Conservation (phyloP, 2,329 filamentous ascomycete genomes). For the Penicillium sp. region DNA sequence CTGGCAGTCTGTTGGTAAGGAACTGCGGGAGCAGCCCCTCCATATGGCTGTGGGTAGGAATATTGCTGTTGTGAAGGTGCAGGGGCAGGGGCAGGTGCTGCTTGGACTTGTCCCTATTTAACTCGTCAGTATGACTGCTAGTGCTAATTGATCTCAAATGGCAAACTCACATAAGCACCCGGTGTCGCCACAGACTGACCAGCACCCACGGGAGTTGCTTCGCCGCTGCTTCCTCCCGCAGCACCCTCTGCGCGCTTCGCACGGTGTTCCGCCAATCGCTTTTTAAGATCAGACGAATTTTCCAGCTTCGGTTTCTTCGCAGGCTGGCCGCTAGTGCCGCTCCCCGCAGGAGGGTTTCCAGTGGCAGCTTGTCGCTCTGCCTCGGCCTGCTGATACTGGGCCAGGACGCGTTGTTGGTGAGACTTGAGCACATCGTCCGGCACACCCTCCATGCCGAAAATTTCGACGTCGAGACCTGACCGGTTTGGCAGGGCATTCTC, state of each 20-base stretch:
- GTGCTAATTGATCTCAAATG: too few relatives aligned
- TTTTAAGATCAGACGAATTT: constrained; percentile 69
- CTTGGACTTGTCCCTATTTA: constrained; percentile 29
- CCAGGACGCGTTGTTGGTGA: constrained; percentile 79
- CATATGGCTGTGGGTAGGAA: constrained; percentile 40
- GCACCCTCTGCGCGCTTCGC: constrained; percentile 59
- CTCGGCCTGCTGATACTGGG: constrained; percentile 78
- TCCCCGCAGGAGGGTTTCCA: constrained; percentile 72
- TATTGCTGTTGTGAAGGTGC: constrained; percentile 29
- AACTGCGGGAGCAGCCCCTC: constrained; percentile 31
- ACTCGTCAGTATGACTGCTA: constrained; percentile 1
- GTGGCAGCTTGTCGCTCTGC: constrained; percentile 74
- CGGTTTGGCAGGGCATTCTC: constrained; percentile 89
- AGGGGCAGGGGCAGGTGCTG: constrained; percentile 25
- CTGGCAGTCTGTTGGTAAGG: constrained; percentile 42
- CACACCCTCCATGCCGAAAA: constrained; percentile 97
- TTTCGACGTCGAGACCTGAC: constrained; percentile 81
- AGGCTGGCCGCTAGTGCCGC: constrained; percentile 39
- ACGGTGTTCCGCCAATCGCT: constrained; percentile 70
- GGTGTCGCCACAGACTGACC: constrained; percentile 47
- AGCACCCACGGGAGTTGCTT: constrained; percentile 50
- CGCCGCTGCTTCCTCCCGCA: constrained; percentile 52
- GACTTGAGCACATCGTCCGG: constrained; percentile 76
- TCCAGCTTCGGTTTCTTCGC: constrained; percentile 67
- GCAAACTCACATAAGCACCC: constrained; percentile 53